Conservation (phyloP, 1,284 basidiomycete species). For the Exsudoporus floridanus region DNA sequence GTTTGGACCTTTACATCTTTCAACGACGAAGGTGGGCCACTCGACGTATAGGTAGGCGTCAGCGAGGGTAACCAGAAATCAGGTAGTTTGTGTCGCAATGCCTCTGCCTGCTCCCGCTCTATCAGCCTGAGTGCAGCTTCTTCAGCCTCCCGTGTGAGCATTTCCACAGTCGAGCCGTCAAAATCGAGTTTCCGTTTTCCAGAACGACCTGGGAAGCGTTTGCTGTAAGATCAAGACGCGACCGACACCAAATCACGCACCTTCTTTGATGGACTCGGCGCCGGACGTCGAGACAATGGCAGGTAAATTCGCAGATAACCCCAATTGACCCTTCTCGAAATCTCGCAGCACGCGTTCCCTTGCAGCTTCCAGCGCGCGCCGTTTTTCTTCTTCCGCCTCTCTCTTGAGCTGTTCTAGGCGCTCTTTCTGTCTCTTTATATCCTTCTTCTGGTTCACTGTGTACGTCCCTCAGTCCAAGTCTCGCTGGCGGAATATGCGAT, state of each 20-base stretch:
- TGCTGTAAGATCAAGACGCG: neutral
- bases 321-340: slow-evolving; percentile 82
- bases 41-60: slow-evolving; percentile 74
- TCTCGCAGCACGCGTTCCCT: slow-evolving; percentile 82
- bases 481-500: neutral
- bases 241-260: slow-evolving; percentile 30
- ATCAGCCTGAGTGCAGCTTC: slow-evolving; percentile 79
- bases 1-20: slow-evolving; percentile 84
- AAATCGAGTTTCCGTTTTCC: slow-evolving; percentile 79
- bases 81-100: slow-evolving; percentile 82
- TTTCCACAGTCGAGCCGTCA: slow-evolving; percentile 68
- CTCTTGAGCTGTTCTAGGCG: slow-evolving; percentile 70
- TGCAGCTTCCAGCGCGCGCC: slow-evolving; percentile 65
- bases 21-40: slow-evolving; percentile 61
- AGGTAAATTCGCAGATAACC: slow-evolving; percentile 47
- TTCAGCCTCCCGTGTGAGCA: slow-evolving; percentile 75
- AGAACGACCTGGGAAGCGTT: slow-evolving; percentile 44
- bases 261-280: slow-evolving; percentile 32
- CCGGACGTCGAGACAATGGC: slow-evolving; percentile 40
- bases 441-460: slow-evolving; percentile 82
- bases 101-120: slow-evolving; percentile 82
- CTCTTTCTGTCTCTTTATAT: slow-evolving; percentile 83
- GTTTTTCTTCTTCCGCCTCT: slow-evolving; percentile 74
- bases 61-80: slow-evolving; percentile 93
- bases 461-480: slow-evolving; percentile 7